A percentile compares a stretch with the other conserved stretches of the same genome.
These are phyloP conservation scores for Tardiomyces blankii DNA, from an alignment of 1,139 yeast genomes.

Conservation along the genomic window DNA sequence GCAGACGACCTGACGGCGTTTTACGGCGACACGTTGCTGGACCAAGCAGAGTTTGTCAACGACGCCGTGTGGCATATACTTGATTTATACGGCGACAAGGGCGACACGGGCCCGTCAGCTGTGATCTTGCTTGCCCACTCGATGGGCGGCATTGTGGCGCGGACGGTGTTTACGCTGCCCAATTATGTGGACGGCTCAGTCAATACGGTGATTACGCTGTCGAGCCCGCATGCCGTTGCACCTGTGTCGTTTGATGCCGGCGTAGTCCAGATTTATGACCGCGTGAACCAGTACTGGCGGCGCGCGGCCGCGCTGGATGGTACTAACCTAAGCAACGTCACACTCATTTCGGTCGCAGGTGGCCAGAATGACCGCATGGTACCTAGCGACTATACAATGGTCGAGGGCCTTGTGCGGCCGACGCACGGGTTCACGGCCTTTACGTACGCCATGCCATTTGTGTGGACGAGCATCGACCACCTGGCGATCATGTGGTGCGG, in stretches of 20 bases:
- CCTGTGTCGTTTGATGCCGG: slow-evolving; percentile 95
- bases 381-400: slow-evolving; percentile 87
- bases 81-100: slow-evolving; percentile 37
- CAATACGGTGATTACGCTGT: slow-evolving; percentile 74
- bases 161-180: slow-evolving; percentile 67
- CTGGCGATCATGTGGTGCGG: slow-evolving; percentile 96
- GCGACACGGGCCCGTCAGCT: slow-evolving; percentile 39
- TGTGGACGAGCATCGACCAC: slow-evolving; percentile 95
- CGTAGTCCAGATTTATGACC: slow-evolving; percentile 58
- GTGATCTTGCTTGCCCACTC: slow-evolving; percentile 86
- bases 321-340: slow-evolving; percentile 26
- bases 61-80: slow-evolving; percentile 76
- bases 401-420: slow-evolving; percentile 62
- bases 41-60: slow-evolving; percentile 87
- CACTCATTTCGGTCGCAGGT: slow-evolving; percentile 70
- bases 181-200: slow-evolving; percentile 63
- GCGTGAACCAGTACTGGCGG: slow-evolving; percentile 75
- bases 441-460: slow-evolving; percentile 78
- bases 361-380: slow-evolving; percentile 70
- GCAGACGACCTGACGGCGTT: slow-evolving; percentile 95
- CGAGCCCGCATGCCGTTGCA: slow-evolving; percentile 89
- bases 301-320: slow-evolving; percentile 33
- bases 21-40: slow-evolving; percentile 86
- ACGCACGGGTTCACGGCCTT: slow-evolving; percentile 74
- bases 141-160: slow-evolving; percentile 89